Evolutionary conservation across 2,329 filamentous ascomycete genomes (phyloP).

Genomic region (Apiospora aurea): DNA sequence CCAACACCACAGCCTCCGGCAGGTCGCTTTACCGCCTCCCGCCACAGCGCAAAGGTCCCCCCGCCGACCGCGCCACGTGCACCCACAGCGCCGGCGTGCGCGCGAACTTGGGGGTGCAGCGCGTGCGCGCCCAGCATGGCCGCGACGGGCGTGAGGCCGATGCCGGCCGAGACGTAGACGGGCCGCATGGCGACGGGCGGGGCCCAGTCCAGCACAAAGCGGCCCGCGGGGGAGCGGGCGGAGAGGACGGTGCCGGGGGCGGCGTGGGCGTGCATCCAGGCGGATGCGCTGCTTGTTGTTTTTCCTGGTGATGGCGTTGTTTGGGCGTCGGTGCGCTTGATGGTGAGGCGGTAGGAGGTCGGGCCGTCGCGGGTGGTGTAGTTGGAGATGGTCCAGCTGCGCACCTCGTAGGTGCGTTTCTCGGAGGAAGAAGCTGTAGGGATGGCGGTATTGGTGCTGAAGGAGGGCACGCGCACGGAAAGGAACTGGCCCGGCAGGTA

Average conservation of each 20-base stretch:
- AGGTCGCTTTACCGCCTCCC: constrained; percentile 29
- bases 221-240: constrained; percentile 34
- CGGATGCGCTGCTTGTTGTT: constrained; percentile 28
- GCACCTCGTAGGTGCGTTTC: constrained; percentile 19
- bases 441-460: not conserved
- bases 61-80: constrained; percentile 29
- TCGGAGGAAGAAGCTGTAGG: not conserved
- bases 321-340: constrained; percentile 27
- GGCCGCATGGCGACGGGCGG: constrained; percentile 29
- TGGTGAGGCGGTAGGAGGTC: constrained; percentile 35
- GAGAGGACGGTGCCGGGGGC: constrained; percentile 28
- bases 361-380: constrained; percentile 31
- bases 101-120: constrained; percentile 31
- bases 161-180: constrained; percentile 36
- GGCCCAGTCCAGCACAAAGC: constrained; percentile 34
- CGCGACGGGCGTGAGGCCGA: constrained; percentile 37
- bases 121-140: constrained; percentile 37
- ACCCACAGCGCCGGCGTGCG: constrained; percentile 33
- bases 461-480: constrained; percentile 32
- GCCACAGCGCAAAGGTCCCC: constrained; percentile 28
- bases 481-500: constrained; percentile 38
- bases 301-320: not conserved
- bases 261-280: constrained; percentile 37
- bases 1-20: constrained; percentile 28
- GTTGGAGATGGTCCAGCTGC: constrained; percentile 38